These are phyloP conservation scores for Saccharomycopsis selenospora DNA, from an alignment of 805 yeast genomes.

Conservation along the genomic window DNA sequence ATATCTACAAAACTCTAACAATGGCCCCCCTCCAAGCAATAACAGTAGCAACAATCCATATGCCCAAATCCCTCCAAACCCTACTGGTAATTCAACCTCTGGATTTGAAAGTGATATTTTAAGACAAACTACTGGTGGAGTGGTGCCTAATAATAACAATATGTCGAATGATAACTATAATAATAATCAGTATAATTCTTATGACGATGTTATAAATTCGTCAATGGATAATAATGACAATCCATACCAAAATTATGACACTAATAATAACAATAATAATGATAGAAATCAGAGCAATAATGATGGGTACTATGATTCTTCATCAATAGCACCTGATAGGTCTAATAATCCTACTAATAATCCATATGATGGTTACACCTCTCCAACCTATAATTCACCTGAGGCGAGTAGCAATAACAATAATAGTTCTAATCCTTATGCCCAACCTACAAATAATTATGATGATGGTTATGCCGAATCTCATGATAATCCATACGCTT, in stretches of 20 bases:
- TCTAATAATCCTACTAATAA: constrained; percentile 1
- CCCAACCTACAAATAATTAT: neutral
- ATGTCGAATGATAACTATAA: constrained; percentile 3
- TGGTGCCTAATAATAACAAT: constrained; percentile 1
- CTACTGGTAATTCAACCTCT: neutral
- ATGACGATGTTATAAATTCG: constrained; percentile 13
- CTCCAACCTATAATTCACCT: neutral
- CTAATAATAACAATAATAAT: constrained; percentile 9
- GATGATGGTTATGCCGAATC: neutral
- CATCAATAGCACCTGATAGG: constrained; percentile 8
- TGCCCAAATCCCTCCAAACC: neutral
- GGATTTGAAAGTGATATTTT: constrained; percentile 18
- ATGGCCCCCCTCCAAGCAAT: neutral
- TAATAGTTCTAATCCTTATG: neutral
- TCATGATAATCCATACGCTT: neutral
- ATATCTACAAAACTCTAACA: neutral
- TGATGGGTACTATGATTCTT: constrained; percentile 8
- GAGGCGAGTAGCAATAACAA: neutral
- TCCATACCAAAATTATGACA: constrained; percentile 7
- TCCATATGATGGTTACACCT: neutral
- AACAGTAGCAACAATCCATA: neutral
- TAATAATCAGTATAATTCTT: constrained; percentile 7
- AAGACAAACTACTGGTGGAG: constrained; percentile 15
- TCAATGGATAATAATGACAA: neutral
- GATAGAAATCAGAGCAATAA: constrained; percentile 5